Percentiles rank a stretch among this genome's conserved stretches.
Evolutionary conservation across 1,284 basidiomycete genomes (phyloP).

Genomic region (Wolfiporia cocos): DNA sequence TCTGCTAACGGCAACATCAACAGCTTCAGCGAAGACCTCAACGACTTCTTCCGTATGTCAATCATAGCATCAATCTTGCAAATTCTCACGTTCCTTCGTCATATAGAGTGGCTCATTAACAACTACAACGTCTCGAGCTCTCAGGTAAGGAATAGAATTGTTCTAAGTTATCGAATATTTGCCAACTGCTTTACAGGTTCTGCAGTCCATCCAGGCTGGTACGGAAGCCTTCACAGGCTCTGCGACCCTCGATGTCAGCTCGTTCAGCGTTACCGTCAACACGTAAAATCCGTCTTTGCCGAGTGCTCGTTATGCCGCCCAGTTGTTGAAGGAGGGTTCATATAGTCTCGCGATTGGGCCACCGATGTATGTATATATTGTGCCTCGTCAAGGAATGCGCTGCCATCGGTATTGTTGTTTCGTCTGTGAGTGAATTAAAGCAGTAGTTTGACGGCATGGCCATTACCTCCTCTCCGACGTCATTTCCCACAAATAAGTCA

Average conservation of each 20-base stretch:
- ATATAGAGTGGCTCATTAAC: constrained; percentile 23
- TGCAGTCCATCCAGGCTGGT: constrained; percentile 63
- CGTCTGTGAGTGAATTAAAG: too few relatives aligned
- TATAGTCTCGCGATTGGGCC: too few relatives aligned
- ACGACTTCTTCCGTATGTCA: constrained; percentile 45
- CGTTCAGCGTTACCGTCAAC: constrained; percentile 23
- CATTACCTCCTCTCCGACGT: too few relatives aligned
- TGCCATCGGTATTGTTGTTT: too few relatives aligned
- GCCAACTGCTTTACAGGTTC: constrained; percentile 27
- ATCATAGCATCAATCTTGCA: neutral
- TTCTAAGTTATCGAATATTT: neutral
- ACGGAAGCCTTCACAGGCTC: constrained; percentile 66
- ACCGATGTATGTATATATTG: too few relatives aligned
- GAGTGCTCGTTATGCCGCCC: too few relatives aligned
- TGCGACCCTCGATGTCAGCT: constrained; percentile 20
- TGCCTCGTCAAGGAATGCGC: too few relatives aligned
- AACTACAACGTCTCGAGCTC: constrained; percentile 22
- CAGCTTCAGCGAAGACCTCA: constrained; percentile 48
- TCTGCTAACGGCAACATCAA: constrained; percentile 41
- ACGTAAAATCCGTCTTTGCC: constrained; percentile 4
- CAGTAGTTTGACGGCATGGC: too few relatives aligned
- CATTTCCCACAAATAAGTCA: too few relatives aligned
- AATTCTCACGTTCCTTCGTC: neutral
- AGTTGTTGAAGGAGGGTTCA: too few relatives aligned
- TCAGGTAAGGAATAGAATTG: constrained; percentile 15